Evolutionary conservation across 148 eudicot genomes (phyloP).

Genomic region (Rhododendron ovatum): DNA sequence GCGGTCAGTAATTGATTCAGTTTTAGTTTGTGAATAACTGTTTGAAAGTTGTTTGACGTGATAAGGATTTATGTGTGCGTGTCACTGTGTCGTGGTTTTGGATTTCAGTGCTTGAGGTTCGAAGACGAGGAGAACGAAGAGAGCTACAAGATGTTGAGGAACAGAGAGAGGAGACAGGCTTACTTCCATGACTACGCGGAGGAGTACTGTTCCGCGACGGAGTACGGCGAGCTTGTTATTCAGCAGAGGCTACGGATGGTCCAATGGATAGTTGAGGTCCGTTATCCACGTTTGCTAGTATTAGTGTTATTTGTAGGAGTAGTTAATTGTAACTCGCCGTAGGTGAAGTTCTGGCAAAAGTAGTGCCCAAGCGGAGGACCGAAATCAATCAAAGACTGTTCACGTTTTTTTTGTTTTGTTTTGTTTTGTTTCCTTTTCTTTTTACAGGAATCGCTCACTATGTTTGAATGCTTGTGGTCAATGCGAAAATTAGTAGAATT

Average conservation of each 20-base stretch:
- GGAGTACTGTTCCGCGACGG: conserved; percentile 57
- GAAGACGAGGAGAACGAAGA: conserved; percentile 68
- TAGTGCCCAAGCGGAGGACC: neutral
- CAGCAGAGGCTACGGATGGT: conserved; percentile 87
- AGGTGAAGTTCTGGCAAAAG: neutral
- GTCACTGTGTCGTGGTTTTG: neutral
- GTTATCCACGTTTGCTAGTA: conserved; percentile 10
- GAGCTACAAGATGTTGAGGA: conserved; percentile 61
- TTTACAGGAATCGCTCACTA: neutral
- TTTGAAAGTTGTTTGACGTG: neutral
- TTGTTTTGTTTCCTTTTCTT: too few relatives aligned
- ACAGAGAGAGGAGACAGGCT: conserved; percentile 71
- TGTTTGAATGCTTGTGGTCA: neutral
- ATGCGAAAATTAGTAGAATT: neutral
- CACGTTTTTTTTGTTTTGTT: neutral
- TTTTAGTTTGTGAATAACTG: neutral
- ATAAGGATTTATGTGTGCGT: neutral
- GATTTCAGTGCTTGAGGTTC: conserved; percentile 40
- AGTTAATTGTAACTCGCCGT: neutral
- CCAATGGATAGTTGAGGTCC: conserved; percentile 91
- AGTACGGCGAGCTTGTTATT: conserved; percentile 55
- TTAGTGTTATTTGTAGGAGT: too few relatives aligned
- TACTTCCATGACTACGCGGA: conserved; percentile 65
- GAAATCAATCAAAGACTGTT: neutral
- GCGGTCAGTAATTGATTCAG: conserved; percentile 27